Evolutionary conservation across 495 filamentous ascomycete species (phyloP), one percentile per base, ranked within the genome.

Genomic region (Choiromyces venosus): DNA sequence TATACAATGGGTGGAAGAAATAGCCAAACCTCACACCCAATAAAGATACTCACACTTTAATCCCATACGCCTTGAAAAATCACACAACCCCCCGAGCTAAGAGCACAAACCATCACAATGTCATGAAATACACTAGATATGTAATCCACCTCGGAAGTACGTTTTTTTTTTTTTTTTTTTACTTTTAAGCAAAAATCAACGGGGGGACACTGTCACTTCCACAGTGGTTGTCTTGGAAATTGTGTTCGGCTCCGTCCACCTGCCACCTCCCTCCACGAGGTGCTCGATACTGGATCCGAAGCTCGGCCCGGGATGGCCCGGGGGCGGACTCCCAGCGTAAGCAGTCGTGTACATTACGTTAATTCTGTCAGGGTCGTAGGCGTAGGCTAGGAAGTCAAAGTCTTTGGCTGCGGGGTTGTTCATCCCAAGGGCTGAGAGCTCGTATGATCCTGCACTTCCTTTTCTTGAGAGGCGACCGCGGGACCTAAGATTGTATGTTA

Each of bases 171-270:
- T n/a, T n/a, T 6, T 19, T 3, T 44, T 21, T 44, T 18, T 44
- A 44, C 7, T 7, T 0, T 6, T 6, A 44, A 2, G 14, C 25
- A 56, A 0, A 29, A 12, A 56, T 56, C n/a, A 56, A 56, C 46
- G 46, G 0, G 12, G 14, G 46, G 46, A 25, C n/a, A 56, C 10
- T 19, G 10, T 56, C 46, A 77, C 74, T 37, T 77, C 73, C 6
- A 77, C 73, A 21, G 75, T 77, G 14, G 75, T 77, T 1, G 73
- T 77, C 40, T 76, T 77, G 2, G 75, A 77, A 36, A 77, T 77
- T 29, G 69, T 70, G 44, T 66, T 38, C 16, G 73, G 65, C 18
- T 73, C 71, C 35, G 35, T 37, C 6, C 44, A 67, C 25, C 70
- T 39, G 0, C 65, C 46, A 29, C 46, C 46, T 29, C 29, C 46